phyloP scores from a whole-genome alignment of 179 eudicot genomes.

The Heliamphora pulchella region DNA sequence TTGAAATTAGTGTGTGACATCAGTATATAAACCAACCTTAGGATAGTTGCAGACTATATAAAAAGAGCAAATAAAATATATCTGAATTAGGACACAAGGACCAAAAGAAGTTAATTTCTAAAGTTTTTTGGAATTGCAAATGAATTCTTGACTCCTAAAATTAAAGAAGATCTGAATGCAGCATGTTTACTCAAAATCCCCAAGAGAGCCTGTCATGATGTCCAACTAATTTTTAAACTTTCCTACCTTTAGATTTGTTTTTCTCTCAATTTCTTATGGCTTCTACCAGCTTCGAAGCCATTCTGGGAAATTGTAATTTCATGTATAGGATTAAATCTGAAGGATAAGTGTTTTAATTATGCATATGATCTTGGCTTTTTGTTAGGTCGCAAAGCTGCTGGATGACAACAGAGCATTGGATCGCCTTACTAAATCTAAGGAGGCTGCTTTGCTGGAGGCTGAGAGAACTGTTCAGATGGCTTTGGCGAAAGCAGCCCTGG shows the following conservation, averaged over 20 bases:
- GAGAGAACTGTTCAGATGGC: conserved; percentile 67
- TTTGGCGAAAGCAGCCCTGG: conserved; percentile 67
- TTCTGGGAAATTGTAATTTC: neutral
- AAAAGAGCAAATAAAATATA: neutral
- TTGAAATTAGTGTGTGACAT: neutral
- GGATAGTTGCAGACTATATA: neutral
- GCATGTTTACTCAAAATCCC: neutral
- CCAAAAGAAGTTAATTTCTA: neutral
- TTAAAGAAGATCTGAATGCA: neutral
- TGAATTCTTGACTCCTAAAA: neutral
- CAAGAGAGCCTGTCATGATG: neutral
- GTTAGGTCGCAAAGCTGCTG: conserved; percentile 59
- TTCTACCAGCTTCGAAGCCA: neutral
- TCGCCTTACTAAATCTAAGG: conserved; percentile 79
- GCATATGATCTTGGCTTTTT: conserved; percentile 10
- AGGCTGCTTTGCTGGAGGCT: conserved; percentile 73
- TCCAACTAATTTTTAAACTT: neutral
- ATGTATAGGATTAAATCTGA: neutral
- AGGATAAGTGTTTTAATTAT: neutral
- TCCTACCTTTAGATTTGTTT: neutral
- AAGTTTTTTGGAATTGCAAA: neutral
- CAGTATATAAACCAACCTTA: neutral
- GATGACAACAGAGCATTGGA: conserved; percentile 79
- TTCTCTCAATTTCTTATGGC: neutral
- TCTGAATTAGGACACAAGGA: neutral